A percentile compares a stretch with the other conserved stretches of the same genome.
phyloP scores from a whole-genome alignment of 2,329 filamentous ascomycete genomes.

The Pseudocercospora ulei region DNA sequence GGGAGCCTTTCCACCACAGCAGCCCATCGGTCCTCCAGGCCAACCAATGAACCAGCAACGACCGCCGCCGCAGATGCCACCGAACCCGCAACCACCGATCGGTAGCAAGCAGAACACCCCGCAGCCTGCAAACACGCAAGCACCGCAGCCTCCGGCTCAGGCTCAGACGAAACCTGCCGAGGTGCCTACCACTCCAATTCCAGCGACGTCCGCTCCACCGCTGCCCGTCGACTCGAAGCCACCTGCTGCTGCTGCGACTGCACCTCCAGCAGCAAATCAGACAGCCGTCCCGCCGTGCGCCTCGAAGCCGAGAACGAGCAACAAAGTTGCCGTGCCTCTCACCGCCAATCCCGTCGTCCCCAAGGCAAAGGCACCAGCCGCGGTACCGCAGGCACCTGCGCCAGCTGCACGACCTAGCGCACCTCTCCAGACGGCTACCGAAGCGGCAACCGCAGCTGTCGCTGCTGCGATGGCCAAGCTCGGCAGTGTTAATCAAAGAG shows the following conservation, averaged over 20 bases:
- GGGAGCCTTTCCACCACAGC: slow-evolving; percentile 29
- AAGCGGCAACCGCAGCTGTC: slow-evolving; percentile 66
- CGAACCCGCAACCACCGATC: slow-evolving; percentile 37
- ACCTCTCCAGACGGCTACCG: slow-evolving; percentile 50
- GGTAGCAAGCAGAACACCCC: slow-evolving; percentile 34
- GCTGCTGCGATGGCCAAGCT: slow-evolving; percentile 71
- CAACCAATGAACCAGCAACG: slow-evolving; percentile 34
- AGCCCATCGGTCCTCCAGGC: slow-evolving; percentile 50
- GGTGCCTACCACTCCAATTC: slow-evolving; percentile 37
- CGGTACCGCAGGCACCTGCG: slow-evolving; percentile 11
- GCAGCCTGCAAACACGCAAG: slow-evolving; percentile 25
- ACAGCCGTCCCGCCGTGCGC: slow-evolving; percentile 29
- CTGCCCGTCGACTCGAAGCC: slow-evolving; percentile 62
- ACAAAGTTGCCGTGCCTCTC: slow-evolving; percentile 54
- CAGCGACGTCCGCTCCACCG: slow-evolving; percentile 46
- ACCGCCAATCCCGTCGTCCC: slow-evolving; percentile 35
- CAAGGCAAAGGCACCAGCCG: slow-evolving; percentile 18
- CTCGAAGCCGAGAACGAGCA: slow-evolving; percentile 39
- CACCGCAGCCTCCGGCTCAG: slow-evolving; percentile 21
- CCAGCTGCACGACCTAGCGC: slow-evolving; percentile 17
- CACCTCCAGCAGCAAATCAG: slow-evolving; percentile 40
- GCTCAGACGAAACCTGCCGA: slow-evolving; percentile 31
- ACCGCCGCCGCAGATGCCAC: slow-evolving; percentile 40
- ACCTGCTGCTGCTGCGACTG: slow-evolving; percentile 48
- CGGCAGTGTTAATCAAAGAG: slow-evolving; percentile 31